Base-by-base conservation (phyloP, 305 asterid genomes). In the Fraxinus angustifolia region DNA sequence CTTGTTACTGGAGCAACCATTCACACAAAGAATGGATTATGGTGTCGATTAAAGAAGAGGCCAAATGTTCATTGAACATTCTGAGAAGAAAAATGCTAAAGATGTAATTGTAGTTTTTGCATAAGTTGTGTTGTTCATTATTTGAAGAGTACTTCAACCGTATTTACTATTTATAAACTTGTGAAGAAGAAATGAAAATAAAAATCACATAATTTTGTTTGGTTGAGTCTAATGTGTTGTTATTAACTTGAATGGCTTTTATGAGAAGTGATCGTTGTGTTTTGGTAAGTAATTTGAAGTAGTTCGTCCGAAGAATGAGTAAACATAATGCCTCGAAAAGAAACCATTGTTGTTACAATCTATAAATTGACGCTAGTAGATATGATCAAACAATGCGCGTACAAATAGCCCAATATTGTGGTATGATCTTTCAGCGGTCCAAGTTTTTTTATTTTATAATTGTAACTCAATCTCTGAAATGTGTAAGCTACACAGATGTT, bases 1-100 rank as follows among this genome's bases (percentile, higher is more conserved):
- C 93, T 95, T 10, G 97, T 92, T 50, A 95, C 99, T 0, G 99
- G 99, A 12, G 99, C 99, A 48, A 95, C 99, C 5, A 95, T 95
- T 76, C 99, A 95, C 82, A 95, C 99, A 21, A 95, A 92, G 88
- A 88, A 77, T 77, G 99, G 99, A 78, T 26, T 95, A 83, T 93
- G 97, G 98, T 95, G 99, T 90, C 91, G 86, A 84, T 81, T 95
- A 65, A 92, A 82, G 88, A 90, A 85, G 88, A 91, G 99, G 78
- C 42, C 82, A 21, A 56, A 76, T 75, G 33, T 60, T 60, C 48
- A 76, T 34, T 79, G 71, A 76, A 81, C 81, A 4, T 78, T 23
- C 35, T 26, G n/a, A 67, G 19, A 17, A 30, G 74, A 67, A 28
- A 62, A 23, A 23, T 62, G n/a, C 6, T 21, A 62, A n/a, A 53